Evolutionary conservation across 768 basidiomycete species (phyloP), one percentile per base, ranked within the genome.

Genomic region (Dioszegia hungarica): DNA sequence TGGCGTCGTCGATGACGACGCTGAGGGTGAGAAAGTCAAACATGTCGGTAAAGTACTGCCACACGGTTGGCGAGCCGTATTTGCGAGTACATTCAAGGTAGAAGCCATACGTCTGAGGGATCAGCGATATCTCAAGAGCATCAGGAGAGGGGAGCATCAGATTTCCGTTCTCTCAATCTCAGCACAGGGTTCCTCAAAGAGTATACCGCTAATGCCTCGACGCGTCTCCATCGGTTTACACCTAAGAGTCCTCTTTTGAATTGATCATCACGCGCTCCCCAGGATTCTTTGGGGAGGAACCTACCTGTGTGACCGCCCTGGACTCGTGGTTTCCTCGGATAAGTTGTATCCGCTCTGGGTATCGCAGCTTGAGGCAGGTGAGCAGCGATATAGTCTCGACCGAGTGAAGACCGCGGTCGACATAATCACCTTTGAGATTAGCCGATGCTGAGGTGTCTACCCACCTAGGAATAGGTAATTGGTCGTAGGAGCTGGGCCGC

Each of bases 31-130:
- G 78, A 79, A 92, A 99, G 80, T 99, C 95, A 77, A 99, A 99
- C 94, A 99, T 95, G 79, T 99, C 95, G 58, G 95, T 99, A 72
- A 99, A 98, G 77, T 98, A 97, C 25, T 90, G 92, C 95, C 95
- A 99, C 31, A 97, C 94, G 67, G 88, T 87, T 29, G 92, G 86
- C 1, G 89, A 87, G 53, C 92, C 93, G 68, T 99, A 99, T 78
- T 99, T 99, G 38, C 93, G 83, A 20, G 94, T 86, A 71, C 95
- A 98, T 81, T 99, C 95, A 34, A 90, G 89, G 78, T 99, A 99
- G 80, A 99, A 99, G 12, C 95, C 95, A 72, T 98, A 99, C 22
- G 91, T 93, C 93, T 98, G 74, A 5, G 8, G 11, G n/a, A 14
- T 63, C 57, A 69, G 62, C 60, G 22, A 36, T 29, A 34, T 49